A percentile compares a stretch with the other conserved stretches of the same genome.
These are phyloP conservation scores for Antitrichia curtipendula DNA, from an alignment of 225 moss, liverwort and hornwort genomes.

Conservation along the genomic window DNA sequence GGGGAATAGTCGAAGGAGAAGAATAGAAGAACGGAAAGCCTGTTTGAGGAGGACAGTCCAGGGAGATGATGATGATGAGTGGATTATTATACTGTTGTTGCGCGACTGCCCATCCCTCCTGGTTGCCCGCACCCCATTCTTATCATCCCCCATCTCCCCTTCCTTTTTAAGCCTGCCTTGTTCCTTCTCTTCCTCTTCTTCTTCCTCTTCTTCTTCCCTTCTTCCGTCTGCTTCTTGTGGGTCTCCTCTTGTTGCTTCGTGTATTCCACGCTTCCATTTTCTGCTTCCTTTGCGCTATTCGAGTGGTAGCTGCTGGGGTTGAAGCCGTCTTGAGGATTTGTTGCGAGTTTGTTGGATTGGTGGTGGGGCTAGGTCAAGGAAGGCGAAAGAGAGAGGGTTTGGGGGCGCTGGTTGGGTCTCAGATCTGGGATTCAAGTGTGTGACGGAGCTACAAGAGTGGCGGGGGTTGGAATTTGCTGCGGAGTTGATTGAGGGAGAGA, in stretches of 20 bases:
- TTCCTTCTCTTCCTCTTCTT: neutral
- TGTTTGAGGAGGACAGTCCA: neutral
- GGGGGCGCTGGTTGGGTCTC: neutral
- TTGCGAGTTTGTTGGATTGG: neutral
- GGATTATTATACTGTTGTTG: constrained; percentile 16
- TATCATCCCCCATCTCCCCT: constrained; percentile 7
- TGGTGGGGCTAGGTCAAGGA: neutral
- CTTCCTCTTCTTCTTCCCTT: neutral
- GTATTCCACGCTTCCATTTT: neutral
- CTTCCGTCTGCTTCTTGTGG: neutral
- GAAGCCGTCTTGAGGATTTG: neutral
- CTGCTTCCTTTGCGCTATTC: neutral
- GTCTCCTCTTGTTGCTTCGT: neutral
- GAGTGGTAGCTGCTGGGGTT: neutral
- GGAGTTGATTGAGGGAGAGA: neutral
- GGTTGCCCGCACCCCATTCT: constrained; percentile 27
- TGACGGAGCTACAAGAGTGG: neutral
- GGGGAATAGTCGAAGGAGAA: neutral
- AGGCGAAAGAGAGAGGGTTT: neutral
- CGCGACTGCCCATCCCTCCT: constrained; percentile 12
- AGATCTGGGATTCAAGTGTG: constrained; percentile 14
- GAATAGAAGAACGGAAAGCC: neutral
- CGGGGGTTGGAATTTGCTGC: neutral
- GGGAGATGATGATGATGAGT: neutral
- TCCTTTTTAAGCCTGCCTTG: constrained; percentile 26